Conservation (phyloP, 768 basidiomycete species). For the Bullera alba region DNA sequence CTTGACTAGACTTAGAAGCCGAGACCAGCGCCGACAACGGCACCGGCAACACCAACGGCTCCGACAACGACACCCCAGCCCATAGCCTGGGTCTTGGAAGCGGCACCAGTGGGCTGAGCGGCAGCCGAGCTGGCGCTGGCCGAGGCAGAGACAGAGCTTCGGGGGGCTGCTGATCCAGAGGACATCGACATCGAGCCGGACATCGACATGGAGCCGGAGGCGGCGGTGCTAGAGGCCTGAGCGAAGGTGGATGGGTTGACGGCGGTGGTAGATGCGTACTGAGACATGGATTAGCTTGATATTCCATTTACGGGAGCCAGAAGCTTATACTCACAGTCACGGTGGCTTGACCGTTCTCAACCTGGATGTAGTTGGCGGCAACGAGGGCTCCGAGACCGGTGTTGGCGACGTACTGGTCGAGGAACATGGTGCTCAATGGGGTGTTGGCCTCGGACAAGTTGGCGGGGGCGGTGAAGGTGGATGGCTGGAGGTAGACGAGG, state of each 20-base stretch:
- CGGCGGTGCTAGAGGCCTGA: slow-evolving; percentile 17
- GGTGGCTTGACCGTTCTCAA: slow-evolving; percentile 61
- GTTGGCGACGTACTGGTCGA: slow-evolving; percentile 55
- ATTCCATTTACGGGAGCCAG: background rate
- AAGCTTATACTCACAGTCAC: slow-evolving; percentile 47
- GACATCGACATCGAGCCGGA: slow-evolving; percentile 20
- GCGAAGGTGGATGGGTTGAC: slow-evolving; percentile 60
- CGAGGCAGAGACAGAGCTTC: slow-evolving; percentile 10
- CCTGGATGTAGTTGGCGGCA: slow-evolving; percentile 67
- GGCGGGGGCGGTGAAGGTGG: slow-evolving; percentile 57
- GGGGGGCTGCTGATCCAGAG: slow-evolving; percentile 14
- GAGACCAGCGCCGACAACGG: slow-evolving; percentile 26
- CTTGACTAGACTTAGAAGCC: background rate
- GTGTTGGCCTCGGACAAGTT: slow-evolving; percentile 53
- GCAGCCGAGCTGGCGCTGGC: slow-evolving; percentile 6
- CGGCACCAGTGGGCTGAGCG: slow-evolving; percentile 11
- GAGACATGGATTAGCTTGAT: background rate
- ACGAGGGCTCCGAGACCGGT: slow-evolving; percentile 58
- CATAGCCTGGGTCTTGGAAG: slow-evolving; percentile 6
- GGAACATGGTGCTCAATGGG: slow-evolving; percentile 56
- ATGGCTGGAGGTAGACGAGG: slow-evolving; percentile 60
- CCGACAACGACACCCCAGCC: slow-evolving; percentile 27
- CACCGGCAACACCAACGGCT: slow-evolving; percentile 29
- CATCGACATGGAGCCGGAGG: slow-evolving; percentile 12
- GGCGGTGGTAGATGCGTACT: slow-evolving; percentile 53